phyloP scores from a whole-genome alignment of 2,329 filamentous ascomycete genomes.

The Blumeriella jaapii region DNA sequence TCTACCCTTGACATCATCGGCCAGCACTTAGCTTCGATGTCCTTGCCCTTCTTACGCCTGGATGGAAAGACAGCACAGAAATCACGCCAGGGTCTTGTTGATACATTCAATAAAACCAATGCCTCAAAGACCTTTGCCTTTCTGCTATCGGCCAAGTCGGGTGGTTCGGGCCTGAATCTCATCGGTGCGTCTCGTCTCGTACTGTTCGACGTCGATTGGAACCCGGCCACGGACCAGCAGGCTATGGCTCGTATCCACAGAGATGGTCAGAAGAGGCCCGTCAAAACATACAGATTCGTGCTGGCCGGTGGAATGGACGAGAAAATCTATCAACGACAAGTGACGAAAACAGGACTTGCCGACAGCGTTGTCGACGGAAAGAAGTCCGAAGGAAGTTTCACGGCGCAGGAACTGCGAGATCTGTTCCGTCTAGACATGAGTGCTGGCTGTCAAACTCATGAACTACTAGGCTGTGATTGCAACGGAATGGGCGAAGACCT shows the following conservation, averaged over 20 bases:
- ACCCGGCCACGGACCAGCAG: constrained; percentile 61
- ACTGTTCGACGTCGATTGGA: constrained; percentile 68
- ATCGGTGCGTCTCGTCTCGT: constrained; percentile 59
- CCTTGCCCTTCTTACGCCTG: constrained; percentile 52
- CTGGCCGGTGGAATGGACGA: constrained; percentile 60
- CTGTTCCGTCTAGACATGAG: constrained; percentile 54
- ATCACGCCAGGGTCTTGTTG: constrained; percentile 57
- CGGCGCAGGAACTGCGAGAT: constrained; percentile 52
- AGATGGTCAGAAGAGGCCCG: constrained; percentile 56
- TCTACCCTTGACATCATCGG: constrained; percentile 58
- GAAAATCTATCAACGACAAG: constrained; percentile 63
- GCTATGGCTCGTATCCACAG: constrained; percentile 66
- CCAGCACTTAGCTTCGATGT: constrained; percentile 46
- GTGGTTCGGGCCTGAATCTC: constrained; percentile 58
- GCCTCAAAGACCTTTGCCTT: constrained; percentile 52
- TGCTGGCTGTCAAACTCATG: constrained; percentile 54
- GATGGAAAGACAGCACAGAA: constrained; percentile 53
- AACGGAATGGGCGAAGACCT: constrained; percentile 37
- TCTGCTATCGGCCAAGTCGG: constrained; percentile 60
- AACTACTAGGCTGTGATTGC: constrained; percentile 52
- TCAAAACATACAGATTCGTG: constrained; percentile 58
- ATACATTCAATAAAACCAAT: constrained; percentile 54
- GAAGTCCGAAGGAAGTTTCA: constrained; percentile 47
- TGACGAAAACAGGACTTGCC: constrained; percentile 58
- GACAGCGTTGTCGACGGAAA: constrained; percentile 62